Conservation (phyloP, 2,329 filamentous ascomycete species). For the Hyphodiscus sp. region DNA sequence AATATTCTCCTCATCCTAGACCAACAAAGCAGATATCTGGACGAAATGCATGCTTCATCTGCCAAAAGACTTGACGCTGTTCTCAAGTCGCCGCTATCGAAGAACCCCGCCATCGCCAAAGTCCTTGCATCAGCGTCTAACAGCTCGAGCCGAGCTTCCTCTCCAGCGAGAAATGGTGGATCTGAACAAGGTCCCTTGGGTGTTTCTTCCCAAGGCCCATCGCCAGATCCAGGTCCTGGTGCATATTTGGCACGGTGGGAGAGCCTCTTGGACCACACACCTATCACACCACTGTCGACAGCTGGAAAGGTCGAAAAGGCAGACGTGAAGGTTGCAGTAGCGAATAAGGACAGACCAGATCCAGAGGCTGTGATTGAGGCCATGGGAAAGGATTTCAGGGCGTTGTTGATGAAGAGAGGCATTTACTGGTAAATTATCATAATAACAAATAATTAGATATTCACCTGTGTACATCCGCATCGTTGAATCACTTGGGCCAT, state of each 20-base stretch:
- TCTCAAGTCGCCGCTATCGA: conserved; percentile 34
- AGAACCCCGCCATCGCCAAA: conserved; percentile 7
- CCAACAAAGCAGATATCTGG: conserved; percentile 54
- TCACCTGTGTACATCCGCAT: neutral
- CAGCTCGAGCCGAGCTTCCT: conserved; percentile 16
- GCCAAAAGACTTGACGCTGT: conserved; percentile 43
- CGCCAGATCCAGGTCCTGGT: conserved; percentile 48
- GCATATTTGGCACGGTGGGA: conserved; percentile 70
- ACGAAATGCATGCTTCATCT: conserved; percentile 48
- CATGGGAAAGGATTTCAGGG: neutral
- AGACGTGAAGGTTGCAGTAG: neutral
- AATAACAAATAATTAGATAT: neutral
- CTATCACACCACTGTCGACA: conserved; percentile 49
- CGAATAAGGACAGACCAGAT: neutral
- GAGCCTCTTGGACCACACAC: conserved; percentile 60
- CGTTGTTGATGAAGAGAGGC: neutral
- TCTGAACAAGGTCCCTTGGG: neutral
- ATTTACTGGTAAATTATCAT: neutral
- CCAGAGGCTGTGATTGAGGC: neutral
- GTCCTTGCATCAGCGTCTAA: conserved; percentile 14
- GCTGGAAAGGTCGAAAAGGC: neutral
- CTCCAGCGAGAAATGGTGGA: conserved; percentile 28
- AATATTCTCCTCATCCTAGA: conserved; percentile 48
- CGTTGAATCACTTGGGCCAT: too few relatives aligned
- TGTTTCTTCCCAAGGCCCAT: neutral